These are phyloP conservation scores for Pseudogymnoascus sp. DNA, from an alignment of 2,329 filamentous ascomycete species.

Conservation along the genomic window DNA sequence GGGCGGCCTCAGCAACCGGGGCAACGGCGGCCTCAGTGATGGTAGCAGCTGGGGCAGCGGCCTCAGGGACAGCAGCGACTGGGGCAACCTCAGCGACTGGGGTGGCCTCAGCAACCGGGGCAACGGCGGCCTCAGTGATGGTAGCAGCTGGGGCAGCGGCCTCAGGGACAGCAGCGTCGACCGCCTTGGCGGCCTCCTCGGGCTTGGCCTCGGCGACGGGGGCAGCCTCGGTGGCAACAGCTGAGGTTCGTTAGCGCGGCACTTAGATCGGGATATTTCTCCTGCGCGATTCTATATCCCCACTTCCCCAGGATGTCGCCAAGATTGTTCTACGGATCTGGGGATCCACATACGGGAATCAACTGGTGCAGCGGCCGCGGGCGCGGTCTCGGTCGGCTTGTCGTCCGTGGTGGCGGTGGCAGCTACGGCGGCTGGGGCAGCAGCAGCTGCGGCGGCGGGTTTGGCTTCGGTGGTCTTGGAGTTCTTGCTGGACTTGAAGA, in stretches of 20 bases:
- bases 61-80: conserved; percentile 9
- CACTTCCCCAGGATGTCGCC: neutral
- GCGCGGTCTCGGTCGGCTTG: neutral
- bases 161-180: conserved; percentile 11
- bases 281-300: neutral
- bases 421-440: conserved; percentile 10
- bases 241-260: neutral
- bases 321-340: neutral
- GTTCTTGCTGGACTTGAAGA: conserved; percentile 23
- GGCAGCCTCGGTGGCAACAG: neutral
- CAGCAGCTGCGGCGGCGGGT: conserved; percentile 13
- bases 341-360: neutral
- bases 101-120: no score
- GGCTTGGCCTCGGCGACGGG: no score
- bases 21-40: neutral
- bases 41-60: conserved; percentile 8
- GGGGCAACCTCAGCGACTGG: neutral
- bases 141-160: conserved; percentile 8
- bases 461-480: conserved; percentile 20
- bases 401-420: neutral
- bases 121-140: neutral
- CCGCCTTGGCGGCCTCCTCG: neutral
- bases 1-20: neutral
- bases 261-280: neutral
- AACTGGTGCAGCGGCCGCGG: neutral